These are phyloP conservation scores for Lomentospora prolificans DNA, from an alignment of 2,329 filamentous ascomycete species.

Conservation along the genomic window DNA sequence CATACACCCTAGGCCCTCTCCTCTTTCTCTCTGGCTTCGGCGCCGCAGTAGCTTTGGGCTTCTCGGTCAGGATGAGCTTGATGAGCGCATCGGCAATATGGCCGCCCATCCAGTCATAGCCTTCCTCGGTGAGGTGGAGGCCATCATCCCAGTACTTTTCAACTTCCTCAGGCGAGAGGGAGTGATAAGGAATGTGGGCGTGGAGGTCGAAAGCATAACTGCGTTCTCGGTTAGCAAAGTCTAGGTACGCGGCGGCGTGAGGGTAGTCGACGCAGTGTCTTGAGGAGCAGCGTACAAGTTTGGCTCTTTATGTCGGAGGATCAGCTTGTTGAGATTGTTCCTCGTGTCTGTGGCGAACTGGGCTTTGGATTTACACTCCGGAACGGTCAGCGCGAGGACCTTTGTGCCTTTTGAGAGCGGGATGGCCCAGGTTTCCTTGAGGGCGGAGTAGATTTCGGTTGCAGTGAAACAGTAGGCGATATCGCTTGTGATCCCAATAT, in stretches of 20 bases:
- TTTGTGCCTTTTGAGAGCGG: slow-evolving; percentile 39
- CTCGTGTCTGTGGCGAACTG: slow-evolving; percentile 24
- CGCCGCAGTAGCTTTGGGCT: neutral
- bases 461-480: slow-evolving; percentile 29
- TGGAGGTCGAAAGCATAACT: slow-evolving; percentile 50
- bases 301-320: slow-evolving; percentile 35
- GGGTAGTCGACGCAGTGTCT: slow-evolving; percentile 10
- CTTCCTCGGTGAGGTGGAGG: slow-evolving; percentile 45
- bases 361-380: slow-evolving; percentile 32
- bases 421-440: slow-evolving; percentile 40
- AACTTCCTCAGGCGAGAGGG: slow-evolving; percentile 34
- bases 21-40: neutral
- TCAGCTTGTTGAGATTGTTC: slow-evolving; percentile 40
- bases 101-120: slow-evolving; percentile 54
- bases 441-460: slow-evolving; percentile 35
- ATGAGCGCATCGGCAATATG: slow-evolving; percentile 44
- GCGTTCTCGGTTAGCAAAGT: slow-evolving; percentile 13
- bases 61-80: slow-evolving; percentile 32
- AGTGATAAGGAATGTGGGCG: slow-evolving; percentile 41
- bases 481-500: slow-evolving; percentile 32
- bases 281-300: slow-evolving; percentile 53
- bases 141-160: slow-evolving; percentile 50
- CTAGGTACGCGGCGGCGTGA: neutral
- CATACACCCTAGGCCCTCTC: slow-evolving; percentile 19
- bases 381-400: slow-evolving; percentile 54